Percentiles rank a stretch among this genome's conserved stretches.
These are phyloP conservation scores for Rhodamnia rubescens DNA, from an alignment of 345 rosid genomes.

Conservation along the genomic window DNA sequence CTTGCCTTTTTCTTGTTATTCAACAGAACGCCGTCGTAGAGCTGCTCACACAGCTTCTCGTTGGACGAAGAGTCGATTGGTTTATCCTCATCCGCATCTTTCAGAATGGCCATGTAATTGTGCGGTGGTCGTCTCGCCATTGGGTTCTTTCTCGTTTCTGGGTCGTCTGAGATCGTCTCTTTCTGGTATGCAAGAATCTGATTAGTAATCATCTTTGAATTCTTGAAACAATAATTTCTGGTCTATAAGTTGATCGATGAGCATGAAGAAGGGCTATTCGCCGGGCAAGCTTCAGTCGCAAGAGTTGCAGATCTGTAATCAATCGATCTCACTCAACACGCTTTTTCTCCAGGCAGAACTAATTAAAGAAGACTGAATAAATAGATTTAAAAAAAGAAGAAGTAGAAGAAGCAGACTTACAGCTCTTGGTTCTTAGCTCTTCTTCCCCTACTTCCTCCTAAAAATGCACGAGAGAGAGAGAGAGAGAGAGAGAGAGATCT, in stretches of 20 bases:
- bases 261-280: not conserved
- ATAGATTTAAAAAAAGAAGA: not conserved
- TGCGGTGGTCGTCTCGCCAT: not conserved
- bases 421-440: not conserved
- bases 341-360: not conserved
- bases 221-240: not conserved
- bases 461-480: not conserved
- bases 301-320: not conserved
- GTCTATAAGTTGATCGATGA: not conserved
- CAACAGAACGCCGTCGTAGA: not conserved
- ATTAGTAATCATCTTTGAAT: not conserved
- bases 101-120: not conserved
- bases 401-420: not conserved
- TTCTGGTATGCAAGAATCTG: not conserved
- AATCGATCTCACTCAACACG: not conserved
- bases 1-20: not conserved
- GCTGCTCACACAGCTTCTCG: not conserved
- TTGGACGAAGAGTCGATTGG: not conserved
- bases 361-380: not conserved
- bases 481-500: not conserved
- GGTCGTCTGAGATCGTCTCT: not conserved
- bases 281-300: not conserved
- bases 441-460: not conserved
- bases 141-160: not conserved
- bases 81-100: not conserved